Base-by-base conservation (phyloP, 139 green algal species). In the Chlamydomonas applanata region DNA sequence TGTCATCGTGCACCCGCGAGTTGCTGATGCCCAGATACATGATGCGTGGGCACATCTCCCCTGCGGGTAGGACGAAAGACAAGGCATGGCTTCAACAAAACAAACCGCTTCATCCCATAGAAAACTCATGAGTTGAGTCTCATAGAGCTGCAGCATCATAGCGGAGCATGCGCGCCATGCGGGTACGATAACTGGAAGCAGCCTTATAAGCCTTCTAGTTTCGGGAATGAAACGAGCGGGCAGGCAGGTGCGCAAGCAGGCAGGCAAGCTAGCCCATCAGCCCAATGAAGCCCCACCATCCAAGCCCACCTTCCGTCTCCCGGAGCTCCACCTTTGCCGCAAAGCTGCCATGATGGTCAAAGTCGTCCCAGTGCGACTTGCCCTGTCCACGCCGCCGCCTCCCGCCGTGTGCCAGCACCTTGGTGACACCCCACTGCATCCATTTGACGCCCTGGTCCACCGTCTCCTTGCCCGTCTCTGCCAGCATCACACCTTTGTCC, bases 21-120 rank as follows among this genome's bases (percentile, higher is more conserved):
- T 93, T 93, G 77, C 89, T 63, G 24, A 94, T 61, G 27, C 78
- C 81, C 29, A 94, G 69, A 61, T 81, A 65, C 44, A 94, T 75
- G 53, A 86, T 46, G 1, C 77, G 67, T 5, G 86, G 84, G 14
- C 79, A 79, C 16, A 68, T 30, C 22, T 78, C 49, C 56, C 73
- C 73, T 78, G 63, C 24, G 45, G 9, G 22, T 14, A 57, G 14
- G 46, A n/a, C 17, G 46, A 57, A 57, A 57, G 46, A 56, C 17
- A 14, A 56, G 14, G 46, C 46, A 14, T 56, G 46, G n/a, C n/a
- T n/a, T n/a, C n/a, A n/a, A n/a, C n/a, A n/a, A n/a, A n/a, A n/a
- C n/a, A n/a, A n/a, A n/a, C n/a, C n/a, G n/a, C n/a, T n/a, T n/a
- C n/a, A n/a, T n/a, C n/a, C n/a, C n/a, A n/a, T n/a, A n/a, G n/a